Evolutionary conservation across 2,329 filamentous ascomycete species (phyloP).

Genomic region (Ophiostoma piceae): DNA sequence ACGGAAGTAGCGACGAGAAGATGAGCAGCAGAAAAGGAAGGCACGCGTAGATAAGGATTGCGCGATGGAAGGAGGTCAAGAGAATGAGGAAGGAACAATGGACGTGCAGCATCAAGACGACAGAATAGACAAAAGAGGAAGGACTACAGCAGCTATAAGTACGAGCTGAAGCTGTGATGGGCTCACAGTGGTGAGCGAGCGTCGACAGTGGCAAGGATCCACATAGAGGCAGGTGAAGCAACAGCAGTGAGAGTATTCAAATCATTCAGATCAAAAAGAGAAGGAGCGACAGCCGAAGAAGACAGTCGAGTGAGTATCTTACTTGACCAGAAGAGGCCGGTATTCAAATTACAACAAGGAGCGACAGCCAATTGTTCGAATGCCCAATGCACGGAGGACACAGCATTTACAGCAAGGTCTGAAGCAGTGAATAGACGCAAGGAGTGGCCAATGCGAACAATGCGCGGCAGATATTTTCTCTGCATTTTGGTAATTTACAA

Average conservation of each 20-base stretch:
- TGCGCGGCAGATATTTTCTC: neutral
- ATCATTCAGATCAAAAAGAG: neutral
- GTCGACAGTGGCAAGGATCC: neutral
- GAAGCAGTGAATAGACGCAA: neutral
- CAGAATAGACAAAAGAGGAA: neutral
- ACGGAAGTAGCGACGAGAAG: conserved; percentile 19
- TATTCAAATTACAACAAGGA: too few species aligned
- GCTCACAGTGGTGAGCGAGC: neutral
- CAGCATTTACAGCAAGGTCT: neutral
- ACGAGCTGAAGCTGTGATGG: neutral
- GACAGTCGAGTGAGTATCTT: too few species aligned
- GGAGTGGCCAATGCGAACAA: neutral
- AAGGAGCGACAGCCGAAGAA: neutral
- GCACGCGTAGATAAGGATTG: conserved; percentile 17
- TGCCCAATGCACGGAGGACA: neutral
- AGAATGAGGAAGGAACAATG: neutral
- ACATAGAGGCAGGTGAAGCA: neutral
- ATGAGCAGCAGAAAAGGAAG: conserved; percentile 18
- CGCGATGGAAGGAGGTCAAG: neutral
- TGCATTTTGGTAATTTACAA: neutral
- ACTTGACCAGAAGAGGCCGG: too few species aligned
- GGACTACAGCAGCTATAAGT: neutral
- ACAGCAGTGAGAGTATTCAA: neutral
- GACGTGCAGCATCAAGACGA: neutral
- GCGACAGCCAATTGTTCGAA: neutral